Evolutionary conservation across 164 flowering plant species (phyloP), one percentile per base, ranked within the genome.

Genomic region (Sedum album): DNA sequence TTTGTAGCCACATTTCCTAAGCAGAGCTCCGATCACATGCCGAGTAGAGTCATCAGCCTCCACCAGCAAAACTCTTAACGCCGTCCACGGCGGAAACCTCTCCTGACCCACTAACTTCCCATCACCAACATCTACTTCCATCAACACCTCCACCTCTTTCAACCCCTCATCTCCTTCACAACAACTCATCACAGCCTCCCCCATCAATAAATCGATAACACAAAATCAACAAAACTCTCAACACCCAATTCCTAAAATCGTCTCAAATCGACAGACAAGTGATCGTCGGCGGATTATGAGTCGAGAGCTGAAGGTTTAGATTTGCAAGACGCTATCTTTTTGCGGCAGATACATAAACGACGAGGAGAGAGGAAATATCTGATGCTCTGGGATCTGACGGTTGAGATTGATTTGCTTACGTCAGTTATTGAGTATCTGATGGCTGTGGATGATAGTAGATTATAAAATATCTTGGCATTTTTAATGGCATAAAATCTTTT

Each of bases 41-140:
- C 96, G 55, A 20, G 96, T 88, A 1, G 86, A 86, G 74, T 86
- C 93, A 72, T 90, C 96, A 48, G 88, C 82, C 76, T 90, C 96
- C 28, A 90, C 96, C 72, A 90, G 67, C 77, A 90, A 72, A 33
- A 90, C 85, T 69, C 93, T 84, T 14, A 90, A 60, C 26, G 5
- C 78, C 85, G 79, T 81, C 68, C 73, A 78, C 2, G 84, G 88
- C 31, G 89, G 69, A 69, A 87, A 78, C 71, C 71, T 84, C 79
- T 90, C 94, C 91, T 88, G 84, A 74, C 74, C 77, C 60, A 79
- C 74, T 62, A 77, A n/a, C 38, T 74, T 78, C 14, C 66, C 73
- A 17, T 71, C 68, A 39, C 57, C n/a, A 36, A 21, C 67, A 18
- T 65, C 67, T 1, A 14, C 35, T 65, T 28, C 62, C 62, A 57